Base-by-base conservation (phyloP, 345 rosid species). In the Citrus cavaleriei region DNA sequence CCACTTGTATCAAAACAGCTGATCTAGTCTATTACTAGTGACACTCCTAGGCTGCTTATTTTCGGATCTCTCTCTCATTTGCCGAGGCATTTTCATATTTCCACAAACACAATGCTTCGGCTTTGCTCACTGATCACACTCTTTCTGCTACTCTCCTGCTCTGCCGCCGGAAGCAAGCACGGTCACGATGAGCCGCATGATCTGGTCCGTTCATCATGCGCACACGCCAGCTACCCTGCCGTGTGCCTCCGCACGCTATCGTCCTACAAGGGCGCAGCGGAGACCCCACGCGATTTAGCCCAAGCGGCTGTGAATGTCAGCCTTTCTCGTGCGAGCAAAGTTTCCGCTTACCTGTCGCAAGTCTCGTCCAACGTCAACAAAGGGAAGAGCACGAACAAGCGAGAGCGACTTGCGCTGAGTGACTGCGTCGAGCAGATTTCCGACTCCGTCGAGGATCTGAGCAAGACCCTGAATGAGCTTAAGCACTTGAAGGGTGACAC, bases 381-480 rank as follows among this genome's bases (percentile, higher is more conserved):
- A 7, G 83, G 77, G 49, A 64, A 74, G 7, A 78, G 72, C 22
- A 78, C 72, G 22, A 60, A 65, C 40, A 90, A 84, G 40, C 75
- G 84, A 24, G 91, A 88, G 86, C 83, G 87, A 35, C 86, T 59
- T 2, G 93, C 96, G 0, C 70, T 95, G 16, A 76, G 79, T 4
- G 98, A 95, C 88, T 95, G 97, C 79, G 87, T 90, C 25, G 96
- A 91, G 80, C 92, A 90, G 88, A 83, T 95, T 28, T 86, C 88
- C 0, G 93, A 90, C 74, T 82, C 96, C 27, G 87, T 91, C 69
- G 95, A 93, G 16, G 90, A 95, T 81, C 80, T 95, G 79, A 75
- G 90, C 70, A 80, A 42, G 21, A 89, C 95, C 5, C 81, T 95
- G 0, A 59, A 81, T 0, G 95, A 88, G 82, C 78, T 95, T 75